Percentiles rank a stretch among this genome's conserved stretches.
Evolutionary conservation across 441 rosid species (phyloP).

Genomic region (Arabidopsis hybrid): DNA sequence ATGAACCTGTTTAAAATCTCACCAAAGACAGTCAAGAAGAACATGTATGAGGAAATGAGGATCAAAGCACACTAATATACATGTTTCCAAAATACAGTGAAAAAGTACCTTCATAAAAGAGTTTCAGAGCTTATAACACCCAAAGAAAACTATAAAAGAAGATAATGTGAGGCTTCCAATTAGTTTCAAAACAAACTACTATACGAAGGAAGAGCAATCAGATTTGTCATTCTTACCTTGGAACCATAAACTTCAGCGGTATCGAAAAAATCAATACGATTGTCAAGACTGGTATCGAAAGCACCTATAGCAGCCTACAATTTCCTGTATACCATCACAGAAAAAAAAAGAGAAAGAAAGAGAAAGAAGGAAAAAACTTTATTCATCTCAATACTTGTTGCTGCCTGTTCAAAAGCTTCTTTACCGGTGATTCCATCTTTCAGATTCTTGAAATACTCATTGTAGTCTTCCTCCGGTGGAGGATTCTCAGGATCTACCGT

Average conservation of each 20-base stretch:
- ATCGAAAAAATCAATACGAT: constrained; percentile 83
- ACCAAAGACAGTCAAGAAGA: constrained; percentile 5
- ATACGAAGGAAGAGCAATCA: background rate
- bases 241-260: constrained; percentile 98
- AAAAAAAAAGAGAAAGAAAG: background rate
- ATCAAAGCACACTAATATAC: background rate
- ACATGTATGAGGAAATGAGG: background rate
- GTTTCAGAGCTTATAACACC: constrained; percentile 90
- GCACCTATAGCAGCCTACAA: constrained; percentile 88
- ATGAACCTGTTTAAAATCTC: constrained; percentile 62
- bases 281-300: constrained; percentile 72
- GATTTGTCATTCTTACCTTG: constrained; percentile 61
- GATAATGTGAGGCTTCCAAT: constrained; percentile 27
- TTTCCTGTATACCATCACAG: constrained; percentile 67
- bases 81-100: background rate
- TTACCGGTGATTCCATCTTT: too few relatives aligned
- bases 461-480: too few relatives aligned
- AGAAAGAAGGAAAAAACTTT: too few relatives aligned
- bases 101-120: constrained; percentile 77
- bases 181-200: background rate
- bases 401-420: too few relatives aligned
- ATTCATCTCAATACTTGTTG: background rate
- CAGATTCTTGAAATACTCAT: too few relatives aligned
- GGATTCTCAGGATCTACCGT: too few relatives aligned
- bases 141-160: constrained; percentile 56